Base-by-base conservation (phyloP, 352 stramenopile species). In the Lagenidium giganteum region DNA sequence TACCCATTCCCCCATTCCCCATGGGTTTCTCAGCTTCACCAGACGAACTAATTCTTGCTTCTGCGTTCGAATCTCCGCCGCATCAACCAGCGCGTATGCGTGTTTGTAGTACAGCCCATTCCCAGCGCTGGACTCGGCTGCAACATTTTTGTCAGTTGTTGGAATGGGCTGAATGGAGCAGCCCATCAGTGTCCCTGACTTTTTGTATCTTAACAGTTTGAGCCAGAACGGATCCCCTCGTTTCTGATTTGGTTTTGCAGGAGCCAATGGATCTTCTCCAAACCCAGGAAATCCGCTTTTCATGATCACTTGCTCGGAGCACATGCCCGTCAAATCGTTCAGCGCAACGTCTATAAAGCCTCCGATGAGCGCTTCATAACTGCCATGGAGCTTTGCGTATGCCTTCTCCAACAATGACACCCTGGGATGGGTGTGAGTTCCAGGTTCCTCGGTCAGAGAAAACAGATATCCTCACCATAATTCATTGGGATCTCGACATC, bases 1-100 rank as follows among this genome's bases (percentile, higher is more conserved):
- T 68, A 91, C 81, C 88, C 88, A 97, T 58, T 96, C 87, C 9
- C 85, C 86, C 64, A 93, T 94, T 24, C 87, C 86, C 87, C 87
- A 96, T 0, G 87, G 87, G 54, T 96, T 96, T 18, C 87, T 72
- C 3, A 96, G 53, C 39, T 93, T 87, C 0, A 96, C 55, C 14
- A 96, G 57, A 2, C 61, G 63, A 34, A 91, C 63, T 14, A 30
- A 39, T 14, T 84, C 66, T 2, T 69, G 51, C 29, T 78, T 77
- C 1, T 38, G 21, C 0, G 78, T 83, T 45, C 72, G 82, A 18
- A 96, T 83, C 20, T 78, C 70, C 11, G 68, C 73, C 4, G 74
- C 61, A 47, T 93, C 83, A 4, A 96, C 67, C 2, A 96, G 56
- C 11, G 77, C 76, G 36, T 96, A 96, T 7, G 86, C 86, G 35